A percentile compares a stretch with the other conserved stretches of the same genome.
Evolutionary conservation across 345 rosid genomes (phyloP).

Genomic region (Draba incana): DNA sequence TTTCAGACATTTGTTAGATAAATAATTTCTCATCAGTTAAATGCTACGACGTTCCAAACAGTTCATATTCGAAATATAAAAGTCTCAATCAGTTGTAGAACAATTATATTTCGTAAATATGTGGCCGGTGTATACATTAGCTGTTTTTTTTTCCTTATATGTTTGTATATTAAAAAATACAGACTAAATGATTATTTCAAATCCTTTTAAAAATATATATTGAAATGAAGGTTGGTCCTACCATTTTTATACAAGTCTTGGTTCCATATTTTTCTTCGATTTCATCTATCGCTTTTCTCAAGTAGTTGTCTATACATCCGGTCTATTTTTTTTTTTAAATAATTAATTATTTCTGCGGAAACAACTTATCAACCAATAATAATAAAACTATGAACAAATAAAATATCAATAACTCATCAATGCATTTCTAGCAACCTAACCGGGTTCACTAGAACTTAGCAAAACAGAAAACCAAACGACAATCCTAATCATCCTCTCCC

Average conservation of each 20-base stretch:
- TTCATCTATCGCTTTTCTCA: constrained; percentile 17
- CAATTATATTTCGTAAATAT: constrained; percentile 4
- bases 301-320: constrained; percentile 25
- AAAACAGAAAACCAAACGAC: too few species aligned
- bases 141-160: neutral
- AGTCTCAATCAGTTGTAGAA: constrained; percentile 14
- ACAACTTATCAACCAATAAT: too few species aligned
- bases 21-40: too few species aligned
- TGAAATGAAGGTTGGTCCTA: constrained; percentile 32
- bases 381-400: too few species aligned
- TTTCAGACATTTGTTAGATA: too few species aligned
- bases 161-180: neutral
- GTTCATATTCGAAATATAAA: neutral
- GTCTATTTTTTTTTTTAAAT: too few species aligned
- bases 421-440: too few species aligned
- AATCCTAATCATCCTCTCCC: too few species aligned
- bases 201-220: too few species aligned
- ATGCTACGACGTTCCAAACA: neutral
- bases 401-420: too few species aligned
- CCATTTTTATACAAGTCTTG: constrained; percentile 17
- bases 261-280: constrained; percentile 9
- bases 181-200: neutral
- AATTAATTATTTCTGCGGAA: too few species aligned
- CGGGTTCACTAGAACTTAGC: too few species aligned
- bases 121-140: constrained; percentile 6